Percentiles rank a stretch among this genome's conserved stretches.
These are phyloP conservation scores for Mycosphaerella sp. DNA, from an alignment of 2,329 filamentous ascomycete genomes.

Conservation along the genomic window DNA sequence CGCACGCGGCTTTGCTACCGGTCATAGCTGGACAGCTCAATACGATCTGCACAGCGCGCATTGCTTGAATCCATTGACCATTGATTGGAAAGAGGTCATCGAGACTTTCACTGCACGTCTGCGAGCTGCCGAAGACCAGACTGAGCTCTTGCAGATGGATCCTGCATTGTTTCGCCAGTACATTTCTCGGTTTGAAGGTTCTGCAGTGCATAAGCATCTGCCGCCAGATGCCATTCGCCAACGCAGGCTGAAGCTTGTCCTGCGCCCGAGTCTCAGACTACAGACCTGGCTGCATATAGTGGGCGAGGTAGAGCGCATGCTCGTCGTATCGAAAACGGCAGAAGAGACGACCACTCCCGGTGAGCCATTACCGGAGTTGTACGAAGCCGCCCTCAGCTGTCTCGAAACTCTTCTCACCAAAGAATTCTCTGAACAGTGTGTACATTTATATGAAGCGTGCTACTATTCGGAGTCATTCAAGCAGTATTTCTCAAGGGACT, in stretches of 20 bases:
- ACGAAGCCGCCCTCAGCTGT: neutral
- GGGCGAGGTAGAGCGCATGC: neutral
- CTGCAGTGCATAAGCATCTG: neutral
- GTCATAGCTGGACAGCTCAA: neutral
- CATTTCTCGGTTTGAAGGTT: neutral
- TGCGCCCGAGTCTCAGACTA: neutral
- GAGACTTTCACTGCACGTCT: slow-evolving; percentile 13
- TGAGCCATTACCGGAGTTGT: neutral
- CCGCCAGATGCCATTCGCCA: neutral
- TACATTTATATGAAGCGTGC: neutral
- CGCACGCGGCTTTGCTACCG: neutral
- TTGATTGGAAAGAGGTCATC: slow-evolving; percentile 18
- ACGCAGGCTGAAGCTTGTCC: neutral
- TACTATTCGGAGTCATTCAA: neutral
- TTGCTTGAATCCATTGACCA: slow-evolving; percentile 17
- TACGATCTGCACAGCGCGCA: neutral
- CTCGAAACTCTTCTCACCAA: neutral
- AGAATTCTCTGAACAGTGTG: neutral
- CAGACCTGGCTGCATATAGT: slow-evolving; percentile 1
- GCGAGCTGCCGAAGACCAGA: slow-evolving; percentile 22
- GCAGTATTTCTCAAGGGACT: neutral
- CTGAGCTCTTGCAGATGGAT: slow-evolving; percentile 27
- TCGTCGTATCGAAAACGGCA: neutral
- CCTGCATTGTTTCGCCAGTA: slow-evolving; percentile 6
- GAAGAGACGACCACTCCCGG: neutral